Evolutionary conservation across 2,329 filamentous ascomycete genomes (phyloP), one percentile per base, ranked within the genome.

Genomic region (Pseudohalonectria lignicola): DNA sequence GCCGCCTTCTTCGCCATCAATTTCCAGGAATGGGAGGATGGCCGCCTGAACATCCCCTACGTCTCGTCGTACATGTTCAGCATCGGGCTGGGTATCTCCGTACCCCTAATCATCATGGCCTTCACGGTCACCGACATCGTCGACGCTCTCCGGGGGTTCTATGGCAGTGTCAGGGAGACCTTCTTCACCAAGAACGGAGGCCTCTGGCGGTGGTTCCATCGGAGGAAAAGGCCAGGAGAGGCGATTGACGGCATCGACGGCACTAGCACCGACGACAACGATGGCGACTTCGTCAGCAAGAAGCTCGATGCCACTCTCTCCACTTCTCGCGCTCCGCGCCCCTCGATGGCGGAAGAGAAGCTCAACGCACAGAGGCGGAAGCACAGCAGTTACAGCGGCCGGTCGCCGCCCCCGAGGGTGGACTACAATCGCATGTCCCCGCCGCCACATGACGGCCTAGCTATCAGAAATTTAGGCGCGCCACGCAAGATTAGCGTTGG

Each of bases 1-100:
- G 59, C 62, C 7, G 54, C 57, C 8, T 60, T 65, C 29, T 64
- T 66, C 45, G 60, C 62, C 4, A 64, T 66, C 47, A 62, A 62
- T 38, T 53, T 64, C 13, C 42, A 49, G n/a, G 59, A 61, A 64
- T 79, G 55, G 67, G 60, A 55, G 20, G 48, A 54, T 7, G 32
- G 35, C 3, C 12, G 19, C 7, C 46, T 55, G 25, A 49, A 47
- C 2, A 34, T 54, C 4, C 39, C 39, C 4, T 53, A 51, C n/a
- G 51, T 53, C 3, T 43, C 43, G 7, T 51, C 51, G 32, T 54
- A 53, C 39, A 45, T 51, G 39, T 53, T 63, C 34, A 58, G 60
- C 12, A 57, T 62, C n/a, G 60, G 60, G 4, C 49, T 63, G 4
- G 59, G 52, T 30, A 58, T 63, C 32, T 61, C 57, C 3, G 53